phyloP scores from a whole-genome alignment of 139 green algal genomes.

The Gonium pectorale region DNA sequence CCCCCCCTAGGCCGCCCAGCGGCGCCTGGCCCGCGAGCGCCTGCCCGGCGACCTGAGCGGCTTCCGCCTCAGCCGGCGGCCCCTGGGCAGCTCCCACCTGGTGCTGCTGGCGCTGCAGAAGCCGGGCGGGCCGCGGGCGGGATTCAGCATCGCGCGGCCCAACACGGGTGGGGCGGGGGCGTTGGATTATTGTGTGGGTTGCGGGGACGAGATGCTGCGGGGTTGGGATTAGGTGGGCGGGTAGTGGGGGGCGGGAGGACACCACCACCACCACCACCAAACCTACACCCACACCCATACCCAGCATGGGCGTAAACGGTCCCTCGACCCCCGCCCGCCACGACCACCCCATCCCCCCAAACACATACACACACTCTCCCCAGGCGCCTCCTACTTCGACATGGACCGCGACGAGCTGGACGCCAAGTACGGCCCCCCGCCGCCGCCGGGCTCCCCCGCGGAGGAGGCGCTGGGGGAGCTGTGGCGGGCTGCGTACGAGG shows the following conservation, averaged over 20 bases:
- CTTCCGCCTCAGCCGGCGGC: conserved; percentile 67
- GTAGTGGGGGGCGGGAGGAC: too few species aligned
- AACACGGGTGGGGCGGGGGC: conserved; percentile 68
- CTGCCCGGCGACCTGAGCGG: conserved; percentile 54
- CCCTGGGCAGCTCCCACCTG: conserved; percentile 55
- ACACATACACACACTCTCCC: too few species aligned
- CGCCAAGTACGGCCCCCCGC: conserved; percentile 67
- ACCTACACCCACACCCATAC: too few species aligned
- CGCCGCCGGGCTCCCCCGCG: conserved; percentile 33
- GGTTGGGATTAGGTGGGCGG: too few species aligned
- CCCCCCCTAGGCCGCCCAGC: conserved; percentile 49
- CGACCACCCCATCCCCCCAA: too few species aligned
- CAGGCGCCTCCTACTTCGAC: conserved; percentile 80
- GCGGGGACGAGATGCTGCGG: background rate
- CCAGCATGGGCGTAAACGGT: too few species aligned
- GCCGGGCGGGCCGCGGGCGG: conserved; percentile 52
- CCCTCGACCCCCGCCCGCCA: too few species aligned
- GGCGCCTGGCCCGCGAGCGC: conserved; percentile 65
- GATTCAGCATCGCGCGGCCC: conserved; percentile 73
- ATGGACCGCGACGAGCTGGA: conserved; percentile 83
- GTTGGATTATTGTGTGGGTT: conserved; percentile 5
- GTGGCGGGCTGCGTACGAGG: conserved; percentile 73
- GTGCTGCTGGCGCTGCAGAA: conserved; percentile 76
- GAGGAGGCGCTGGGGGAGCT: conserved; percentile 65
- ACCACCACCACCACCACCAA: too few species aligned